A percentile compares a stretch with the other conserved stretches of the same genome.
These are phyloP conservation scores for Aegle marmelos DNA, from an alignment of 345 rosid genomes.

Conservation along the genomic window DNA sequence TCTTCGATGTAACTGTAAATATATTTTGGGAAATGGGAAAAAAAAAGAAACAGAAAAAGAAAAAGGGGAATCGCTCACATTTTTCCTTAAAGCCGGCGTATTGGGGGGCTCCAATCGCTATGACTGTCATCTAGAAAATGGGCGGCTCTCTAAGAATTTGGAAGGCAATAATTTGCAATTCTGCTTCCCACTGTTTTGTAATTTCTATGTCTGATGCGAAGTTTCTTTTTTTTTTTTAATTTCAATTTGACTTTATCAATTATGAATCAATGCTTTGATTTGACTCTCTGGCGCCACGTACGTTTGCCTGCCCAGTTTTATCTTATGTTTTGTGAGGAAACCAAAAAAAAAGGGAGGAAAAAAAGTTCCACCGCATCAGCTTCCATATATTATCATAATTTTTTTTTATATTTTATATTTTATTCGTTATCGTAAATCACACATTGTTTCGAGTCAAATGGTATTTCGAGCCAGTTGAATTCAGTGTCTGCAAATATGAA, in stretches of 20 bases:
- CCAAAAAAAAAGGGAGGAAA: too few relatives aligned
- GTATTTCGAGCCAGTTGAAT: neutral
- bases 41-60: too few relatives aligned
- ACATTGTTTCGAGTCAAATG: neutral
- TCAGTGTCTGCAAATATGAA: too few relatives aligned
- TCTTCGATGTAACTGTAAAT: too few relatives aligned
- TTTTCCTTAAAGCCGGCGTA: neutral
- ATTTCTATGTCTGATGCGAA: neutral
- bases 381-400: too few relatives aligned
- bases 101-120: neutral
- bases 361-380: too few relatives aligned
- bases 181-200: neutral
- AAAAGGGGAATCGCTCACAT: too few relatives aligned
- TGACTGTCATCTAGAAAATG: neutral
- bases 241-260: neutral
- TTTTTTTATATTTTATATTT: too few relatives aligned
- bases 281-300: neutral
- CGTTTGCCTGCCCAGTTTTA: too few relatives aligned
- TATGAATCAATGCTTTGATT: neutral
- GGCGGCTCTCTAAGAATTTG: conserved; percentile 4
- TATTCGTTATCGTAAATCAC: neutral
- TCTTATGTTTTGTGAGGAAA: too few relatives aligned
- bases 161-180: neutral
- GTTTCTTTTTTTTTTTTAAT: neutral
- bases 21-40: too few relatives aligned